A percentile compares a stretch with the other conserved stretches of the same genome.
phyloP scores from a whole-genome alignment of 1,139 yeast species.

The Arxiozyma bovina region DNA sequence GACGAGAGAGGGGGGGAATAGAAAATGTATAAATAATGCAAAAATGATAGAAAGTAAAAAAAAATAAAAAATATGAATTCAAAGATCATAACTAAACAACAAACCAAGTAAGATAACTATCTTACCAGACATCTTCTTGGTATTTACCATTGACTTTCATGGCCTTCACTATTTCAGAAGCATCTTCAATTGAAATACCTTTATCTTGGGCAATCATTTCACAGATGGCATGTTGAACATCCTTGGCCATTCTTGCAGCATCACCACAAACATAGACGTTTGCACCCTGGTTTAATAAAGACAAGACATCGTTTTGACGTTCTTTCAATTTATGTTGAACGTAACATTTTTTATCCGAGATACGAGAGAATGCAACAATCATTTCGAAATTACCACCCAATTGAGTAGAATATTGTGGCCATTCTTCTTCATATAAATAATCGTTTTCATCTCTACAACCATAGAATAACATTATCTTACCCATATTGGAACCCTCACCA shows the following conservation, averaged over 20 bases:
- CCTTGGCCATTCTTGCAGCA: slow-evolving; percentile 93
- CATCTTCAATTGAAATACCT: slow-evolving; percentile 49
- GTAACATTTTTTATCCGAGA: slow-evolving; percentile 57
- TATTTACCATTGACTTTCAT: slow-evolving; percentile 78
- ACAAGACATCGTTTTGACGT: slow-evolving; percentile 44
- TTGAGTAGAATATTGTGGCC: slow-evolving; percentile 60
- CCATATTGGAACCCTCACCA: slow-evolving; percentile 41
- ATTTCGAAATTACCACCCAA: slow-evolving; percentile 63
- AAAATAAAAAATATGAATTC: neutral
- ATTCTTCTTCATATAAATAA: slow-evolving; percentile 75
- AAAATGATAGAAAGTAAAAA: neutral
- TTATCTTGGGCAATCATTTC: slow-evolving; percentile 51
- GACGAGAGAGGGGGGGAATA: neutral
- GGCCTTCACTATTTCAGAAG: slow-evolving; percentile 67
- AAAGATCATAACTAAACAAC: neutral
- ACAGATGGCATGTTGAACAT: slow-evolving; percentile 69
- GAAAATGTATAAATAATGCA: neutral
- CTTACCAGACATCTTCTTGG: slow-evolving; percentile 94
- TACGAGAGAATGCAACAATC: slow-evolving; percentile 82
- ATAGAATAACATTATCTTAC: slow-evolving; percentile 68
- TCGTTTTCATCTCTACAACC: slow-evolving; percentile 82
- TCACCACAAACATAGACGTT: slow-evolving; percentile 95
- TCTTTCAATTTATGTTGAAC: slow-evolving; percentile 76
- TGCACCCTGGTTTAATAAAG: slow-evolving; percentile 65
- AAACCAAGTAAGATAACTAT: neutral